These are phyloP conservation scores for Lichtheimia ramosa DNA, from an alignment of 371 early-diverging fungal genomes.

Conservation along the genomic window DNA sequence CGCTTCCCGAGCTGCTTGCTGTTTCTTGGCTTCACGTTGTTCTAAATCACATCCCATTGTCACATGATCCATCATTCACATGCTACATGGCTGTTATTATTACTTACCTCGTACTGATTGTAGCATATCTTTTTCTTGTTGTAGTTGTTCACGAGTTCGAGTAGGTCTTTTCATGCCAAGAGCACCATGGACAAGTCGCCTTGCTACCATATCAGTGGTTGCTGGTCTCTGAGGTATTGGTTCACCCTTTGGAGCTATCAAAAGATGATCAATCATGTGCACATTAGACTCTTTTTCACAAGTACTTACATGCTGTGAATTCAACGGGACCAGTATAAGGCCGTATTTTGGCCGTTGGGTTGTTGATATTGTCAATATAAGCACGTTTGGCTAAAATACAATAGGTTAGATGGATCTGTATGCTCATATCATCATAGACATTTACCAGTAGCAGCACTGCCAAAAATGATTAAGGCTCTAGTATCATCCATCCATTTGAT, in stretches of 20 bases:
- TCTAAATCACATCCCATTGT: constrained; percentile 8
- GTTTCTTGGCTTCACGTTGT: constrained; percentile 18
- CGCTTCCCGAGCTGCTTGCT: constrained; percentile 13
- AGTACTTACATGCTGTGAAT: constrained; percentile 20
- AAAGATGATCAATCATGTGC: neutral
- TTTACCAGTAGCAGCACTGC: constrained; percentile 64
- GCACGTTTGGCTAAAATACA: constrained; percentile 42
- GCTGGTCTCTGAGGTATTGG: constrained; percentile 35
- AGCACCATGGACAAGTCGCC: constrained; percentile 52
- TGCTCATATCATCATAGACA: too few relatives aligned
- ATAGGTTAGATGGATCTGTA: neutral
- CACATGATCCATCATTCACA: neutral
- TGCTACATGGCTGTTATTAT: neutral
- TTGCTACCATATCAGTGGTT: constrained; percentile 54
- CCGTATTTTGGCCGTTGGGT: constrained; percentile 25
- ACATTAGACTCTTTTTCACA: too few relatives aligned
- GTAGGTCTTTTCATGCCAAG: constrained; percentile 41
- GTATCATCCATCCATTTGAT: constrained; percentile 78
- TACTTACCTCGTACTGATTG: constrained; percentile 29
- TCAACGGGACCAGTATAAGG: constrained; percentile 32
- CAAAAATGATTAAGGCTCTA: constrained; percentile 70
- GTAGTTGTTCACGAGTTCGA: constrained; percentile 43
- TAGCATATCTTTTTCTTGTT: constrained; percentile 27
- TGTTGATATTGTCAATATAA: constrained; percentile 36
- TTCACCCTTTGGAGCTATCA: constrained; percentile 7